Evolutionary conservation across 2,329 filamentous ascomycete genomes (phyloP).

Genomic region (Paracamarosporium sp.): DNA sequence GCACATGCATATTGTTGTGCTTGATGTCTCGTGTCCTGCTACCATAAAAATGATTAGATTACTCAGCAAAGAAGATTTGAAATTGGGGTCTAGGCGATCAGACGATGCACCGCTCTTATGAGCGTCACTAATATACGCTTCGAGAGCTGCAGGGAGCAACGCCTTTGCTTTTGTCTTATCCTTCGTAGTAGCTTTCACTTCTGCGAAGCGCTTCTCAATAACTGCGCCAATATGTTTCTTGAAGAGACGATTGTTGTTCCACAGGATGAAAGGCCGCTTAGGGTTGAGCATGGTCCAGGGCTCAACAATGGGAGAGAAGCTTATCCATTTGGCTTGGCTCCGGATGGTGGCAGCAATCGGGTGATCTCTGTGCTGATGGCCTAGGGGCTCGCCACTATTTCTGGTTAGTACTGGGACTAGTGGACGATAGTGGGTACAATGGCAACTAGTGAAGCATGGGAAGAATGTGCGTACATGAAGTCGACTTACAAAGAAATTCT

Average conservation of each 20-base stretch:
- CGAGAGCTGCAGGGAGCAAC: constrained; percentile 7
- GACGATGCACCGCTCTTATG: background rate
- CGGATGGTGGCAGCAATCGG: constrained; percentile 7
- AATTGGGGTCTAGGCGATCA: background rate
- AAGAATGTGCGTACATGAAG: background rate
- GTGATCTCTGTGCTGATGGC: constrained; percentile 6
- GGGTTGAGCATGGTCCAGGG: constrained; percentile 12
- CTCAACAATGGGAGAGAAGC: constrained; percentile 6
- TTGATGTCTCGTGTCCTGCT: constrained; percentile 38
- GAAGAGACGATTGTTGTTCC: constrained; percentile 16
- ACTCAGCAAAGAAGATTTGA: background rate
- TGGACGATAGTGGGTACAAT: too few species aligned
- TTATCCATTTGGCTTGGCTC: constrained; percentile 9
- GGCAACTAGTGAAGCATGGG: background rate
- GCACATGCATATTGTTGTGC: constrained; percentile 32
- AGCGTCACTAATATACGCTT: background rate
- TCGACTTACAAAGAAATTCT: constrained; percentile 11
- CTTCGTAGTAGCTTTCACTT: background rate
- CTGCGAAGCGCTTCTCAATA: constrained; percentile 13
- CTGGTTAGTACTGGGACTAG: background rate
- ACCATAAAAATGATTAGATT: constrained; percentile 29
- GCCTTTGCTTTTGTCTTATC: constrained; percentile 9
- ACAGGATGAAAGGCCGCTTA: constrained; percentile 8
- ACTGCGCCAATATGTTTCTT: constrained; percentile 12
- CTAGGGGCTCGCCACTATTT: constrained; percentile 6